Evolutionary conservation across 352 stramenopile species (phyloP).

Genomic region (Phytophthora fragariaefolia): DNA sequence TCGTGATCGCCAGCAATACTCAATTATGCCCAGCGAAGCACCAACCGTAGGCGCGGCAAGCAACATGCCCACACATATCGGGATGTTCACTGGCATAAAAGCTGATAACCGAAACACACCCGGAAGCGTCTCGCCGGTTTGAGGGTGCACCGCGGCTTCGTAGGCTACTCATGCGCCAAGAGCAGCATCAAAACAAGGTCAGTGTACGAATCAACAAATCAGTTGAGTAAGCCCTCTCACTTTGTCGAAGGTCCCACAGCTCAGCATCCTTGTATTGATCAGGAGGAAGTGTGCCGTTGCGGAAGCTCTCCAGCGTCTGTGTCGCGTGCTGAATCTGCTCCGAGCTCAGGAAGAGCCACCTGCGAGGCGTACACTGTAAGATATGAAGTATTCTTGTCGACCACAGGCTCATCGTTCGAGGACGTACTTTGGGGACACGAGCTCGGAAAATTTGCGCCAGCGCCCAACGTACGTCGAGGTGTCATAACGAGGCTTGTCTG

Average conservation of each 20-base stretch:
- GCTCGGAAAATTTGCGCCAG: constrained; percentile 86
- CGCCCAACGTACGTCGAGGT: constrained; percentile 88
- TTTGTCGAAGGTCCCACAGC: constrained; percentile 78
- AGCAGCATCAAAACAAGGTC: constrained; percentile 4
- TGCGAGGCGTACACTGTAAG: constrained; percentile 31
- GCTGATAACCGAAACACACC: constrained; percentile 75
- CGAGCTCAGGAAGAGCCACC: constrained; percentile 71
- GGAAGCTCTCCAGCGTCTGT: constrained; percentile 62
- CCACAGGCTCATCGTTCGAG: neutral
- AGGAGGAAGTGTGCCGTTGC: constrained; percentile 51
- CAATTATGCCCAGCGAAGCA: neutral
- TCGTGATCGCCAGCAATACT: neutral
- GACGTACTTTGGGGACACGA: constrained; percentile 75
- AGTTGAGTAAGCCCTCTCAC: constrained; percentile 25
- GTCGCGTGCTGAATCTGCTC: constrained; percentile 68
- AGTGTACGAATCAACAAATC: neutral
- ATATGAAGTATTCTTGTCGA: neutral
- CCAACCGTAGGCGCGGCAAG: constrained; percentile 75
- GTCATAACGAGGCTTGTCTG: constrained; percentile 82
- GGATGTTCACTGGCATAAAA: constrained; percentile 90
- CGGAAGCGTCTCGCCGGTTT: constrained; percentile 81
- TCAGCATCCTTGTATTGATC: constrained; percentile 64
- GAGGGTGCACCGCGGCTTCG: constrained; percentile 82
- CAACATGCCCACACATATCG: constrained; percentile 88
- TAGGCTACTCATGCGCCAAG: constrained; percentile 44